Percentiles rank a stretch among this genome's conserved stretches.
Conservation (phyloP, 495 filamentous ascomycete genomes). For the Aspergillus biplanus region DNA sequence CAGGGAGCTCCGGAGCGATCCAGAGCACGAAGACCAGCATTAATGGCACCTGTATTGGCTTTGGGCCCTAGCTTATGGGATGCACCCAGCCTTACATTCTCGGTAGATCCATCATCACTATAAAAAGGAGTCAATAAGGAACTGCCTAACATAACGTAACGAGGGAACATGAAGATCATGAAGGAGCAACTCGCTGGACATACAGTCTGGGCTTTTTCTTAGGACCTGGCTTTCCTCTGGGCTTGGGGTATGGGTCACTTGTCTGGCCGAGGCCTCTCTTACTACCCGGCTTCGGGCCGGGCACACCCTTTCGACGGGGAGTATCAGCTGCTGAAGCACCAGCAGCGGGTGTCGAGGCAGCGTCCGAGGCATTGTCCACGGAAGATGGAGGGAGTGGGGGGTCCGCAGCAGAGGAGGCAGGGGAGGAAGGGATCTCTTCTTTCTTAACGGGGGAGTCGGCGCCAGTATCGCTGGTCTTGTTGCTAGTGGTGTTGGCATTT, state of each 20-base stretch:
- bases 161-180: background rate
- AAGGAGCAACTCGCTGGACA: slow-evolving; percentile 40
- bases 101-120: slow-evolving; percentile 65
- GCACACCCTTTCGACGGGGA: slow-evolving; percentile 56
- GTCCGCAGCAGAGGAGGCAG: slow-evolving; percentile 54
- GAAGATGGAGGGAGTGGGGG: slow-evolving; percentile 55
- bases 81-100: slow-evolving; percentile 47
- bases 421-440: slow-evolving; percentile 46
- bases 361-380: slow-evolving; percentile 57
- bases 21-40: slow-evolving; percentile 90
- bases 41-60: slow-evolving; percentile 97
- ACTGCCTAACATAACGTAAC: background rate
- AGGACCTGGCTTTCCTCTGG: slow-evolving; percentile 83
- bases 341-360: slow-evolving; percentile 54
- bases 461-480: slow-evolving; percentile 39
- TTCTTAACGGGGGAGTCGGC: slow-evolving; percentile 46
- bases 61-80: slow-evolving; percentile 91
- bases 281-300: slow-evolving; percentile 58
- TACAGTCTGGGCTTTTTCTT: slow-evolving; percentile 96
- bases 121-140: slow-evolving; percentile 23
- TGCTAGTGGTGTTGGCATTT: slow-evolving; percentile 25
- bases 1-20: slow-evolving; percentile 89
- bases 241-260: slow-evolving; percentile 62
- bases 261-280: slow-evolving; percentile 65
- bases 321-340: slow-evolving; percentile 59